Base-by-base conservation (phyloP, 2,329 filamentous ascomycete species). In the Trichophyton rubrum region DNA sequence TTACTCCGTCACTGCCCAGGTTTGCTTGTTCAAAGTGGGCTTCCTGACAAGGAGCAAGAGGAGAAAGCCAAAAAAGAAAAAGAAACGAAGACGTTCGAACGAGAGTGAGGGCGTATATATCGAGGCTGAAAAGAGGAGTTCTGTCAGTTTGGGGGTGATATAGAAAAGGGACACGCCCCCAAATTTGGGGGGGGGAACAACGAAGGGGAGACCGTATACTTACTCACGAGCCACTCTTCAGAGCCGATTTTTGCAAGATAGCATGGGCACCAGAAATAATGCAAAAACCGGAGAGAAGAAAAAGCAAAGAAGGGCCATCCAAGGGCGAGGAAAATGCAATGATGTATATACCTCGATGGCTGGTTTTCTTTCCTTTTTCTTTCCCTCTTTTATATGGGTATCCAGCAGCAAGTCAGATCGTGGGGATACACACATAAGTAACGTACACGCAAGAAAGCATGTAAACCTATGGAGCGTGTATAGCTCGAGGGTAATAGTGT, bases 221-320 rank as follows among this genome's bases (percentile, higher is more conserved):
- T 30, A 57, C 51, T 55, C 30, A 55, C 51, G 51, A 55, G 51
- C 51, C 30, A 55, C 49, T 55, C 49, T 49, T 55, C 49, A 55
- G 27, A 55, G 27, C 49, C 49, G 49, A 55, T 55, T 55, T 55
- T 55, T 55, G 49, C 27, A 55, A n/a, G 27, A 49, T 9, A 30
- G 13, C 13, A 17, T 43, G 6, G 40, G 7, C 5, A 33, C 17
- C 15, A 27, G 33, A 35, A 35, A 55, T 33, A 35, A 55, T 33
- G 17, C 5, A 55, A 35, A 24, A 11, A 55, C n/a, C 9, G 15
- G 27, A 27, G 22, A 6, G 13, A 30, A 33, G 15, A 55, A 27
- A 27, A 55, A 55, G 13, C 15, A 55, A 35, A 17, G 11, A 55
- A 17, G 33, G 33, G 33, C 49, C 30, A 9, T 55, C 24, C 49